Conservation (phyloP, 129 eudicot species). For the Arctium lappa region DNA sequence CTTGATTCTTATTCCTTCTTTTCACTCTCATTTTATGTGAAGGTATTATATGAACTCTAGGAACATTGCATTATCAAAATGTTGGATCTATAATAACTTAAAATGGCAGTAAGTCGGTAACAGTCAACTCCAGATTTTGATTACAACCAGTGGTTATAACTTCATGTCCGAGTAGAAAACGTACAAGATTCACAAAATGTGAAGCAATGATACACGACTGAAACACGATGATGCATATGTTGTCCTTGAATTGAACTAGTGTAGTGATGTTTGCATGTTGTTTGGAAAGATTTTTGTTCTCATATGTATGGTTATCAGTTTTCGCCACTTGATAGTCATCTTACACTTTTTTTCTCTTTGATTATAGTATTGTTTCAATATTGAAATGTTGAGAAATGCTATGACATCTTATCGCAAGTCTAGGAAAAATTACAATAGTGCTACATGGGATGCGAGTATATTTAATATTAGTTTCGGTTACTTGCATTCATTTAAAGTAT, state of each 20-base stretch:
- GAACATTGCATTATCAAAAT: background rate
- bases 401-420: background rate
- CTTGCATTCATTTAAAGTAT: background rate
- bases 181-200: background rate
- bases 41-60: conserved; percentile 7
- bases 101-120: background rate
- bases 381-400: background rate
- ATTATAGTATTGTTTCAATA: background rate
- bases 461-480: background rate
- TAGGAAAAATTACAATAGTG: background rate
- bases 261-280: background rate
- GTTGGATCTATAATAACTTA: background rate
- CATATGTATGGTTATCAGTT: background rate
- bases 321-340: background rate
- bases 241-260: background rate
- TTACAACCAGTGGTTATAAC: background rate
- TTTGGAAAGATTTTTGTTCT: background rate
- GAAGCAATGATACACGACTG: background rate
- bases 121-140: background rate
- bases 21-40: conserved; percentile 4
- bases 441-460: background rate
- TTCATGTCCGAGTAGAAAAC: background rate
- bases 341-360: background rate
- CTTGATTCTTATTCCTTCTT: background rate
- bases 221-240: conserved; percentile 7